A percentile compares a stretch with the other conserved stretches of the same genome.
Evolutionary conservation across 2,329 filamentous ascomycete species (phyloP).

Genomic region (Neopestalotiopsis sp.): DNA sequence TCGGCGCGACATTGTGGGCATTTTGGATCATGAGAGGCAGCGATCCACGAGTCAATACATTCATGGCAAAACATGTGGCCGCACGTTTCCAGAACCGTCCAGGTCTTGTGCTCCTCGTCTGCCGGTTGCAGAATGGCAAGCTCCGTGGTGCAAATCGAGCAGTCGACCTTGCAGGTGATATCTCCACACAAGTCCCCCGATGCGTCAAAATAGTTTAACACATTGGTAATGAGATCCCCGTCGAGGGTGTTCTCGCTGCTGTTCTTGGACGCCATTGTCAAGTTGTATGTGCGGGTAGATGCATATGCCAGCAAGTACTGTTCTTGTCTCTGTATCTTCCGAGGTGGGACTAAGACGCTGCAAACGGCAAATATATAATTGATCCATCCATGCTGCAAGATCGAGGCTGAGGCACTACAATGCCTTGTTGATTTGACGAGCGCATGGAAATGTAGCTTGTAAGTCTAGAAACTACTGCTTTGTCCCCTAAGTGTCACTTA

Average conservation of each 20-base stretch:
- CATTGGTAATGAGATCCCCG: not conserved
- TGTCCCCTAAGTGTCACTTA: not conserved
- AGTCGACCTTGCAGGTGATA: not conserved
- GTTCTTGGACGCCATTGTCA: not conserved
- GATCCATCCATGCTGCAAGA: not conserved
- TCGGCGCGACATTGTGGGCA: not conserved
- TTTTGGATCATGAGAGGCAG: not conserved
- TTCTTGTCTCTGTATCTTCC: not conserved
- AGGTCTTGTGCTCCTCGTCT: constrained; percentile 2
- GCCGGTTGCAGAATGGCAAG: not conserved
- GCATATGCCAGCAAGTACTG: not conserved
- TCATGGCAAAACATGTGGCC: constrained; percentile 1
- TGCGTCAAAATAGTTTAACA: not conserved
- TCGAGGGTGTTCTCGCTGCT: not conserved
- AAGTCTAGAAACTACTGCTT: not conserved
- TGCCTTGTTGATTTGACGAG: not conserved
- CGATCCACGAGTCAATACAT: not conserved
- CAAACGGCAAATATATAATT: not conserved
- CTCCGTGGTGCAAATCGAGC: not conserved
- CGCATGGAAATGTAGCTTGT: not conserved
- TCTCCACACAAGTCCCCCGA: not conserved
- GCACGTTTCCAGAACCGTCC: not conserved
- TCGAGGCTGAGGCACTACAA: not conserved
- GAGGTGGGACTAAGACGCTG: not conserved
- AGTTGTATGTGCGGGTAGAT: not conserved